These are phyloP conservation scores for Erythrophleum ivorense DNA, from an alignment of 331 rosid genomes.

Conservation along the genomic window DNA sequence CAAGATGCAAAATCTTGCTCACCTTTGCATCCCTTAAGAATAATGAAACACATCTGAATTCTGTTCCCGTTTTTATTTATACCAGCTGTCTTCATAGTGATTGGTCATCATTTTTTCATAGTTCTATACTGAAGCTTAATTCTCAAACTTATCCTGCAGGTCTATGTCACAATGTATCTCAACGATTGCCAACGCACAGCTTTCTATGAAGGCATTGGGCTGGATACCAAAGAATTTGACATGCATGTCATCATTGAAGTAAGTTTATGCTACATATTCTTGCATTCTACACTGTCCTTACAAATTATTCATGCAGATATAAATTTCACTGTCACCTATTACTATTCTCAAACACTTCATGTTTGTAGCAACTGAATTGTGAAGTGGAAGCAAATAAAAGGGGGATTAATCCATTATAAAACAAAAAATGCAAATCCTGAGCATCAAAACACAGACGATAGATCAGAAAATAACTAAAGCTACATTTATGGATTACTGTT, in stretches of 20 bases:
- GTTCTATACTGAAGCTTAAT: not conserved
- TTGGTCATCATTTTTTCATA: not conserved
- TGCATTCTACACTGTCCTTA: not conserved
- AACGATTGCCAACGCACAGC: constrained; percentile 97
- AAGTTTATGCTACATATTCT: constrained; percentile 35
- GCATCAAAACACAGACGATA: constrained; percentile 2
- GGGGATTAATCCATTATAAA: not conserved
- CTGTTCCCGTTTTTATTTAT: not conserved
- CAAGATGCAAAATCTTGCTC: constrained; percentile 22
- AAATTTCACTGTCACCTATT: not conserved
- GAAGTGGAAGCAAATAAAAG: too few relatives aligned
- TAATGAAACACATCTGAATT: not conserved
- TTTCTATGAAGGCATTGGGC: constrained; percentile 96
- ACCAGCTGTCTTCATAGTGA: not conserved
- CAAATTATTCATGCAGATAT: not conserved
- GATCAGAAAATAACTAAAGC: constrained; percentile 5
- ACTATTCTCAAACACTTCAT: not conserved
- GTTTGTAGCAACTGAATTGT: not conserved
- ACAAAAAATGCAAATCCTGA: not conserved
- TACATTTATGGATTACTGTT: constrained; percentile 23
- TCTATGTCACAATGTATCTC: constrained; percentile 95
- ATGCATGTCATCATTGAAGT: constrained; percentile 99
- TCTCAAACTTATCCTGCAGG: constrained; percentile 59
- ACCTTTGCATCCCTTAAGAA: not conserved
- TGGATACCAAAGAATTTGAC: constrained; percentile 89